Base-by-base conservation (phyloP, 352 stramenopile genomes). In the Phytophthora kernoviae region DNA sequence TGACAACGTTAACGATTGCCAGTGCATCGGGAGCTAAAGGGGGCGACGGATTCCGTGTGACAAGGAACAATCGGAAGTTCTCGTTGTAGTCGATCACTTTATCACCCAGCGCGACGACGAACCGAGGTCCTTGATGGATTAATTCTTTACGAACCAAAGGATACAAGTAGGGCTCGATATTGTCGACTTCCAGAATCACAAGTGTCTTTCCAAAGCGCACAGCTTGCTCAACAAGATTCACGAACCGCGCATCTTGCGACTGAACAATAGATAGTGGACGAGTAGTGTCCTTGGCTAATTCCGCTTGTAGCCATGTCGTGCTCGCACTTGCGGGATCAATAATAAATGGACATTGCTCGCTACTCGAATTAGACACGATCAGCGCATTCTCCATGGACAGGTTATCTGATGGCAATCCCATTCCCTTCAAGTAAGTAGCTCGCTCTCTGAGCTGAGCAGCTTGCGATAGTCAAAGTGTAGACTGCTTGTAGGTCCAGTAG, bases 161-260 rank as follows among this genome's bases (percentile, higher is more conserved):
- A 45, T 98, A 98, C 52, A 99, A 58, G 65, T 96, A 96, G 9
- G 96, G 87, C 57, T 98, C 90, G 0, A 99, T 74, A 4, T 68
- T 82, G 68, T 98, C 93, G 4, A 96, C 88, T 55, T 98, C 96
- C 4, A 97, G 67, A 18, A 98, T 75, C 2, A 98, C 77, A 1
- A 99, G 76, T 0, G 95, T 98, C 54, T 98, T 98, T n/a, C 96
- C 96, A 54, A 99, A 99, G 12, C 94, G 90, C 5, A 98, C 94
- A 21, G 93, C 88, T 46, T 98, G 93, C 47, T 98, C 95, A 10
- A 98, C 92, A 11, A 91, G 70, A 45, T 85, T 98, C 5, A 92
- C 84, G 43, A 98, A 98, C 2, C 89, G 83, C 7, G 81, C 34
- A 27, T 98, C 93, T 50, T 93, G 81, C 0, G 80, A 77, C 52